Evolutionary conservation across 1,284 basidiomycete species (phyloP).

Genomic region (Trichosporon inkin): DNA sequence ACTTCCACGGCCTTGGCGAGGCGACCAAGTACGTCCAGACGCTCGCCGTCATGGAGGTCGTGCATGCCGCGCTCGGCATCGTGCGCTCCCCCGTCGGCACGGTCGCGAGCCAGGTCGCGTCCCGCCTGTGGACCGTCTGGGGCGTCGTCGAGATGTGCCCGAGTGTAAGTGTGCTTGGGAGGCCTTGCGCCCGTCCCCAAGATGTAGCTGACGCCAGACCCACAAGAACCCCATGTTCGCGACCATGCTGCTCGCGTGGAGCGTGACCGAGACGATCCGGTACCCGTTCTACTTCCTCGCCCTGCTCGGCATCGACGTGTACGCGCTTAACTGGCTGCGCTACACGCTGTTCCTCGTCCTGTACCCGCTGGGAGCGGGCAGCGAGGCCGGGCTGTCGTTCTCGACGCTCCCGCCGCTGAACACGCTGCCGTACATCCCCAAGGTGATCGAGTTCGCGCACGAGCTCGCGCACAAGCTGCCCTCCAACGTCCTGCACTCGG

Average conservation of each 20-base stretch:
- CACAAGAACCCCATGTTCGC: slow-evolving; percentile 75
- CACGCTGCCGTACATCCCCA: slow-evolving; percentile 40
- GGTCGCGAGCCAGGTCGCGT: slow-evolving; percentile 79
- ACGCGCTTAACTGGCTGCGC: slow-evolving; percentile 52
- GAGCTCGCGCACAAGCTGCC: slow-evolving; percentile 22
- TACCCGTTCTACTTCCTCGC: slow-evolving; percentile 82
- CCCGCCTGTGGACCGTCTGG: slow-evolving; percentile 84
- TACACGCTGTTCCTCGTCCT: slow-evolving; percentile 91
- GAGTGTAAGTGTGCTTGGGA: slow-evolving; percentile 47
- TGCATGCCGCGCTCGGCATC: slow-evolving; percentile 74
- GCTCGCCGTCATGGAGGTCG: slow-evolving; percentile 71
- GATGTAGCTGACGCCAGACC: slow-evolving; percentile 54
- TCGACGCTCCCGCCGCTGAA: slow-evolving; percentile 64
- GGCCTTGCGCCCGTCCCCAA: no score
- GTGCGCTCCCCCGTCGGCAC: slow-evolving; percentile 82
- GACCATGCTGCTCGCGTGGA: slow-evolving; percentile 92
- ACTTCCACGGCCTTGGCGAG: slow-evolving; percentile 56
- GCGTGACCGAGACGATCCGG: slow-evolving; percentile 82
- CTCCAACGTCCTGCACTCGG: slow-evolving; percentile 27
- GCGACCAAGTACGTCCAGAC: slow-evolving; percentile 72
- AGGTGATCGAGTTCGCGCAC: slow-evolving; percentile 26
- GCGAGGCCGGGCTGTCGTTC: slow-evolving; percentile 81
- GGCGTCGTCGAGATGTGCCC: slow-evolving; percentile 63
- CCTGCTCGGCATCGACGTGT: slow-evolving; percentile 56
- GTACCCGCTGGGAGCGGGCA: slow-evolving; percentile 85